Conservation (phyloP, 257 asterid genomes). For the Mitragyna speciosa region DNA sequence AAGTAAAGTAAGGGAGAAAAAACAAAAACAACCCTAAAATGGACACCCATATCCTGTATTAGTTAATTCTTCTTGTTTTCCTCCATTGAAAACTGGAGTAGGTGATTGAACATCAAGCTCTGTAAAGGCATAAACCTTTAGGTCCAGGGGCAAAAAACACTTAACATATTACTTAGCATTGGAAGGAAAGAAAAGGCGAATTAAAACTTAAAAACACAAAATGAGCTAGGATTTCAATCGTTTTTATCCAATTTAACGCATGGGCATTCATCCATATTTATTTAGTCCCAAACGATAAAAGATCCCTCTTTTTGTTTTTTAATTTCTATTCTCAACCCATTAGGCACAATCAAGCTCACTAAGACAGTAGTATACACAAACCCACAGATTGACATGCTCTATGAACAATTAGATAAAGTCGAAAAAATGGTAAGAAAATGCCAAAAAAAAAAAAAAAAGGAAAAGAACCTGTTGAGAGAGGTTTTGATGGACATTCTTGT, state of each 20-base stretch:
- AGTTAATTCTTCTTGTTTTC: no score
- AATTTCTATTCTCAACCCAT: not conserved
- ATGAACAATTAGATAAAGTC: not conserved
- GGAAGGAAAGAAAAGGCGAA: not conserved
- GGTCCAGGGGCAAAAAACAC: not conserved
- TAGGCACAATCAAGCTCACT: not conserved
- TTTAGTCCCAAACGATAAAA: not conserved
- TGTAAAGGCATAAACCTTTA: not conserved
- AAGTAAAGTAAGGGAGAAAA: no score
- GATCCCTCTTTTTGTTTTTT: not conserved
- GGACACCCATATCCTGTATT: not conserved
- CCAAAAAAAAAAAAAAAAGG: not conserved
- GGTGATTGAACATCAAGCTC: not conserved
- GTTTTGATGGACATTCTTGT: conserved; percentile 60
- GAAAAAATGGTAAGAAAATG: not conserved
- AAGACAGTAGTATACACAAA: not conserved
- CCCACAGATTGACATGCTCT: not conserved
- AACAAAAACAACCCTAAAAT: no score
- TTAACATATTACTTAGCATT: not conserved
- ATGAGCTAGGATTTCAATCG: not conserved
- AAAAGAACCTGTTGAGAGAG: conserved; percentile 59
- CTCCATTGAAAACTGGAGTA: no score
- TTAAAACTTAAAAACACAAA: not conserved
- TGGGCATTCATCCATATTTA: not conserved
- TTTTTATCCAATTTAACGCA: no score